These are phyloP conservation scores for Ambrosiella beaveri DNA, from an alignment of 2,329 filamentous ascomycete genomes.

Conservation along the genomic window DNA sequence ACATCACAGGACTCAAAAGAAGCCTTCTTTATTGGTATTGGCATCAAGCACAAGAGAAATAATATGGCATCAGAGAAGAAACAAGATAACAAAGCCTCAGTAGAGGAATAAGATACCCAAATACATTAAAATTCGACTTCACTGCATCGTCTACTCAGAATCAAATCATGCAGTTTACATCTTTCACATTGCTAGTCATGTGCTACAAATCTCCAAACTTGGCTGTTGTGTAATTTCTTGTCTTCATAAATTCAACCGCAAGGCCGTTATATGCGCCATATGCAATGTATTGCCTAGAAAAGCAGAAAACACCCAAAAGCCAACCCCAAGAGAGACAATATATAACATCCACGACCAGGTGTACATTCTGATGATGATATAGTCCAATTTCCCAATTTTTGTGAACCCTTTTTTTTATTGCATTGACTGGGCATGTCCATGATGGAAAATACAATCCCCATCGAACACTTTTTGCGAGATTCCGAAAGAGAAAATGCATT, in stretches of 20 bases:
- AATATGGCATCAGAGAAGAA: no score
- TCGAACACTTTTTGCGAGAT: neutral
- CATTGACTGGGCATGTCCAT: constrained; percentile 6
- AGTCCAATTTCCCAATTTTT: neutral
- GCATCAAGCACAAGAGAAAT: constrained; percentile 33
- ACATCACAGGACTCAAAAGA: constrained; percentile 57
- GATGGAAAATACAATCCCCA: neutral
- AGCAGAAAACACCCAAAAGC: constrained; percentile 12
- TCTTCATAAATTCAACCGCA: constrained; percentile 11
- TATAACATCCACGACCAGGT: constrained; percentile 4
- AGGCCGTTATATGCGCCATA: constrained; percentile 11
- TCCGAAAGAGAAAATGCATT: constrained; percentile 22
- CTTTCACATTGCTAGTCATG: neutral
- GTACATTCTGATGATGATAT: neutral
- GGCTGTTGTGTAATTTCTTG: constrained; percentile 13
- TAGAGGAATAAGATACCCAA: constrained; percentile 5
- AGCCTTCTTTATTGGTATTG: constrained; percentile 66
- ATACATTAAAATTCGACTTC: neutral
- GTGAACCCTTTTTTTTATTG: constrained; percentile 10
- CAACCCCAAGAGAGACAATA: constrained; percentile 12
- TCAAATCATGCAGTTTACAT: neutral
- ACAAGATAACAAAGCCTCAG: neutral
- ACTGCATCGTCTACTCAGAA: no score
- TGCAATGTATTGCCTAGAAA: constrained; percentile 7
- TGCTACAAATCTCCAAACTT: neutral